A percentile compares a stretch with the other conserved stretches of the same genome.
Conservation (phyloP, 2,329 filamentous ascomycete species). For the Rhinocladiella similis region DNA sequence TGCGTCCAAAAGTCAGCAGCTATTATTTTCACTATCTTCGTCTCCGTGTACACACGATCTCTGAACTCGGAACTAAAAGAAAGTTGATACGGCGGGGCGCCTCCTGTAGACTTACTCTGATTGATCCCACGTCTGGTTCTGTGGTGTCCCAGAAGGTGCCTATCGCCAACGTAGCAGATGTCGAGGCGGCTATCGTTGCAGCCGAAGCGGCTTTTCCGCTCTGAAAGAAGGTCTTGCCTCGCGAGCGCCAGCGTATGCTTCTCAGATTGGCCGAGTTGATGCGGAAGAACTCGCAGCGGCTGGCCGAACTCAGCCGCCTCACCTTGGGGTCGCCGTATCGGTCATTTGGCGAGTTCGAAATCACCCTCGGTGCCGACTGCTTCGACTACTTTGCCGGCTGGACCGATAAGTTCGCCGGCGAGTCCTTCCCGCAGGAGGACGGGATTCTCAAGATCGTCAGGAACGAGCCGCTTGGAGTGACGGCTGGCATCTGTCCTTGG, state of each 20-base stretch:
- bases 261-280: constrained; percentile 49
- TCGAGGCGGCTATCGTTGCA: constrained; percentile 38
- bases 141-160: too few species aligned
- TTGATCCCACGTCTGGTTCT: too few species aligned
- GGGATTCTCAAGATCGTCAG: constrained; percentile 67
- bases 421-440: constrained; percentile 72
- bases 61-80: too few species aligned
- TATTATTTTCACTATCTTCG: too few species aligned
- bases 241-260: constrained; percentile 27
- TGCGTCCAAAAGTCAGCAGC: too few species aligned
- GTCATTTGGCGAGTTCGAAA: constrained; percentile 31
- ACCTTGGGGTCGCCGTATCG: too few species aligned
- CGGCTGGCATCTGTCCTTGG: constrained; percentile 82
- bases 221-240: constrained; percentile 30
- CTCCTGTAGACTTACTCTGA: too few species aligned
- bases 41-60: too few species aligned
- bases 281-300: constrained; percentile 17
- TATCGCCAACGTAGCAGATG: constrained; percentile 29
- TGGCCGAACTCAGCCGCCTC: too few species aligned
- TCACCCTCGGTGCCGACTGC: constrained; percentile 66
- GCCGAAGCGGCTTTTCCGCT: constrained; percentile 32
- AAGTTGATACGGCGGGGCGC: too few species aligned
- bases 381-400: constrained; percentile 81
- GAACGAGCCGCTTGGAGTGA: constrained; percentile 70
- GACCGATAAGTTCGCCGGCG: constrained; percentile 89